phyloP scores from a whole-genome alignment of 257 asterid genomes.

The Solanum medicagineum region DNA sequence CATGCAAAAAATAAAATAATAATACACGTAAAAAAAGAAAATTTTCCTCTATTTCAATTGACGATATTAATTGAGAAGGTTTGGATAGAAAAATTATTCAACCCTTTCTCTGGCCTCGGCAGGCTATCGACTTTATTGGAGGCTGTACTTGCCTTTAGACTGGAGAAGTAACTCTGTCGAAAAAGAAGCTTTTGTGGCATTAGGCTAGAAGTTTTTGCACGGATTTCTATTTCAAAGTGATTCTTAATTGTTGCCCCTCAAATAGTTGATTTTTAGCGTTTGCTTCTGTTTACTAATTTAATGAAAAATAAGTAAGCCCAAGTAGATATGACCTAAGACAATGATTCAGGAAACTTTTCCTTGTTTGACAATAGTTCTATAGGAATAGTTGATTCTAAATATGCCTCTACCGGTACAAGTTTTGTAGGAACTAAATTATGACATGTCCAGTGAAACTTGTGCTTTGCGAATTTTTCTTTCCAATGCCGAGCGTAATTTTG shows the following conservation, averaged over 20 bases:
- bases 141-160: no score
- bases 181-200: background rate
- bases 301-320: background rate
- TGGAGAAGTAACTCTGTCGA: background rate
- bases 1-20: no score
- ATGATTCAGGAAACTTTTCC: background rate
- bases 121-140: background rate
- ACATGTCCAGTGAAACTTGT: no score
- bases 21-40: no score
- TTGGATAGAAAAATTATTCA: no score
- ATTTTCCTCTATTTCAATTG: no score
- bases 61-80: no score
- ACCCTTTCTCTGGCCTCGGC: no score
- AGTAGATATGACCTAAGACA: background rate
- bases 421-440: background rate
- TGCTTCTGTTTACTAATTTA: background rate
- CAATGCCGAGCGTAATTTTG: background rate
- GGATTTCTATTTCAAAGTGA: background rate
- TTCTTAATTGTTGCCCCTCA: background rate
- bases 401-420: no score
- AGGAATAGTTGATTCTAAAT: background rate
- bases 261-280: background rate
- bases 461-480: background rate
- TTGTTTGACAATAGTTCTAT: background rate
- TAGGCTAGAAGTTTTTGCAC: background rate